Base-by-base conservation (phyloP, 176 grass and related monocot species). In the Olyra latifolia region DNA sequence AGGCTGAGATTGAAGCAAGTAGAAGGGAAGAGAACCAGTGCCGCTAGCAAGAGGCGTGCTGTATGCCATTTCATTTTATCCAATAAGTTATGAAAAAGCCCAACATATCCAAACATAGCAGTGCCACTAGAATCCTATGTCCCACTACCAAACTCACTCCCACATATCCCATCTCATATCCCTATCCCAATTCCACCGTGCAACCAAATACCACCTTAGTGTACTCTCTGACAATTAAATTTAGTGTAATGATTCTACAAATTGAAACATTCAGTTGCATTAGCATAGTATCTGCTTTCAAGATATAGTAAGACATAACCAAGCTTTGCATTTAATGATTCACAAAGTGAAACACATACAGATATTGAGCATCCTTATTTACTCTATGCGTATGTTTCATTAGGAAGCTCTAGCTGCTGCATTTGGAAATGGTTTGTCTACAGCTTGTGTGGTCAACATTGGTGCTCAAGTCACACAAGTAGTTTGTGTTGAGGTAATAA, bases 331-430 rank as follows among this genome's bases (percentile, higher is more conserved):
- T 74, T 12, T 66, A 14, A 16, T 56, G 64, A 86, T 73, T 66
- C 13, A 16, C 22, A 67, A 52, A 60, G 67, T 32, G 15, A 60
- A 77, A 78, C 24, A 2, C 44, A 47, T 35, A 14, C 10, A 63
- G 19, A 66, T 15, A 29, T 53, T 49, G 10, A 22, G 39, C 55
- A 47, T 41, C 46, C 8, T 49, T 82, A 19, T 49, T 87, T 67
- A 48, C 55, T 88, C 65, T 84, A 41, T 56, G 48, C 20, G 7
- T 32, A 43, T 87, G 38, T 44, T 84, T 76, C 81, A 29, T 76
- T 88, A 98, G 95, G 95, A 98, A 84, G 95, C 92, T 87, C 86
- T 98, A 49, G 92, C 95, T 79, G 90, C 95, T 70, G 92, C 95
- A 1, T 98, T 98, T 86, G 95, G 95, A 57, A 98, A 94, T 92